These are phyloP conservation scores for Microascus cirrosus DNA, from an alignment of 2,329 filamentous ascomycete species.

Conservation along the genomic window DNA sequence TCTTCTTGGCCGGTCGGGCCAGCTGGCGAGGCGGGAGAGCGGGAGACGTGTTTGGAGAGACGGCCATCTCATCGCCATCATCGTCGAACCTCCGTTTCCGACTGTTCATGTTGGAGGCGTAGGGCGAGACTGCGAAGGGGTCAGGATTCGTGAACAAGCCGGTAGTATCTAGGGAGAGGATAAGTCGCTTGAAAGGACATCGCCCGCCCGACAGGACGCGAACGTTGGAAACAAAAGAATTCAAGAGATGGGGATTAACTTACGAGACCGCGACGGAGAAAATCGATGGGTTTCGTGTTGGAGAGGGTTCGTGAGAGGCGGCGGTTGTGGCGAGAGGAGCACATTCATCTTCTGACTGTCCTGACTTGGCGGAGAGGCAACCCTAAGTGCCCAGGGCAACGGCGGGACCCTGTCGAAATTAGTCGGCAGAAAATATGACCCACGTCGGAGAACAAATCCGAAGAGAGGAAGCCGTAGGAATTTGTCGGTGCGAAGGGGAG, in stretches of 20 bases:
- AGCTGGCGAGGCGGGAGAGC: constrained; percentile 60
- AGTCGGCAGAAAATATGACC: neutral
- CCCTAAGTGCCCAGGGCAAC: neutral
- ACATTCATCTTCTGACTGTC: constrained; percentile 41
- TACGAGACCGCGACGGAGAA: constrained; percentile 45
- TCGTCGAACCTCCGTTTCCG: constrained; percentile 82
- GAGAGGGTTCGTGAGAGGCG: constrained; percentile 46
- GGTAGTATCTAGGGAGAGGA: constrained; percentile 9
- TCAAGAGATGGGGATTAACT: constrained; percentile 16
- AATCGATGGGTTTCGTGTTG: constrained; percentile 44
- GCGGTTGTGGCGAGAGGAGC: constrained; percentile 48
- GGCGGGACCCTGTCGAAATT: neutral
- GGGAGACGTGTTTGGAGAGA: constrained; percentile 76
- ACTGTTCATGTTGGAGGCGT: constrained; percentile 37
- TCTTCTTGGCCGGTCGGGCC: constrained; percentile 52
- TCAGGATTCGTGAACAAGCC: constrained; percentile 11
- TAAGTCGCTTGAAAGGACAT: neutral
- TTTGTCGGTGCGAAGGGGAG: neutral
- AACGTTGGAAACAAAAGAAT: neutral
- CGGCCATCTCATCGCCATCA: constrained; percentile 81
- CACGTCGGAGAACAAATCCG: neutral
- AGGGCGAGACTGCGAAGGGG: constrained; percentile 24
- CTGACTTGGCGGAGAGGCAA: neutral
- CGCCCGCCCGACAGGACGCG: neutral
- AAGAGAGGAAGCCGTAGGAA: neutral